These are phyloP conservation scores for Eutrema japonicum DNA, from an alignment of 345 rosid genomes.

Conservation along the genomic window DNA sequence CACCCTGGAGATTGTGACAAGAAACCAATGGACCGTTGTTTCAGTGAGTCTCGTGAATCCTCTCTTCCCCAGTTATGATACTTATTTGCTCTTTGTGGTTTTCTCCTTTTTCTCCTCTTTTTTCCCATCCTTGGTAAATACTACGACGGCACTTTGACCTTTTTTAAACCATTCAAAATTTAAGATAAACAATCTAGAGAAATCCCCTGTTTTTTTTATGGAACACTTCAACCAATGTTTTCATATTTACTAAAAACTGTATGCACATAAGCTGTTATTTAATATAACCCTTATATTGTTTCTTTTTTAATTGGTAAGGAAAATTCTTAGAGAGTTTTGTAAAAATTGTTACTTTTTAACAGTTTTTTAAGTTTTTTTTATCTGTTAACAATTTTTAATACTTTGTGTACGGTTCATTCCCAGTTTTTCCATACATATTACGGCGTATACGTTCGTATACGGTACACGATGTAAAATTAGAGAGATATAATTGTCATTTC, in stretches of 20 bases:
- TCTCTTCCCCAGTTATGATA: slow-evolving; percentile 22
- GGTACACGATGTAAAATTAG: too few species aligned
- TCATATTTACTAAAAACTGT: neutral
- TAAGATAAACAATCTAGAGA: neutral
- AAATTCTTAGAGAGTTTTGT: too few species aligned
- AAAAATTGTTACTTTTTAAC: too few species aligned
- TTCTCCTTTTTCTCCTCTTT: slow-evolving; percentile 5
- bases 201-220: neutral
- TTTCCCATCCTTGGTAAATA: slow-evolving; percentile 8
- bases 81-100: neutral
- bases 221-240: neutral
- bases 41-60: slow-evolving; percentile 40
- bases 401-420: too few species aligned
- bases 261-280: neutral
- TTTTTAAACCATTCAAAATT: slow-evolving; percentile 3
- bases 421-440: too few species aligned
- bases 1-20: slow-evolving; percentile 38
- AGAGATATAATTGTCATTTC: too few species aligned
- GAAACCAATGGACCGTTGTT: slow-evolving; percentile 32
- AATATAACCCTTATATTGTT: too few species aligned
- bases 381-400: too few species aligned
- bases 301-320: neutral
- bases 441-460: too few species aligned
- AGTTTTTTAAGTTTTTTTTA: too few species aligned
- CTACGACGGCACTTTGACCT: slow-evolving; percentile 24